Conservation (phyloP, 768 basidiomycete species). For the Boletus eberwhitei region DNA sequence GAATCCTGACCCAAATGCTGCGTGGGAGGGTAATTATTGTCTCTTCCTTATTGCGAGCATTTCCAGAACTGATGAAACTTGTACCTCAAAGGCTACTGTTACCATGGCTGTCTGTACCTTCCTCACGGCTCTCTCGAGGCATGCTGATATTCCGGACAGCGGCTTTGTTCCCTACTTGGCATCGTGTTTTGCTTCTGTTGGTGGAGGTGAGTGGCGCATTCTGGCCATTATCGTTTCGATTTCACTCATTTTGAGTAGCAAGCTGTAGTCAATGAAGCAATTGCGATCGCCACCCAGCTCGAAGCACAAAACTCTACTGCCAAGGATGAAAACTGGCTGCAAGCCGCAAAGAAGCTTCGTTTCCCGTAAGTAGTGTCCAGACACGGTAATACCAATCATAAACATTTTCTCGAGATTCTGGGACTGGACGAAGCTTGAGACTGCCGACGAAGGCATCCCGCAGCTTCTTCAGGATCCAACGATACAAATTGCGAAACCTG, state of each 20-base stretch:
- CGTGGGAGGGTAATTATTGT: slow-evolving; percentile 6
- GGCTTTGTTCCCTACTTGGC: slow-evolving; percentile 23
- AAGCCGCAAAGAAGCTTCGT: slow-evolving; percentile 12
- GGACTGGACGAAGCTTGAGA: slow-evolving; percentile 14
- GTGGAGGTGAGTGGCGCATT: slow-evolving; percentile 5
- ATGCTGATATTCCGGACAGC: slow-evolving; percentile 11
- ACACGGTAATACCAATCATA: not conserved
- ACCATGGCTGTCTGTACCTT: slow-evolving; percentile 12
- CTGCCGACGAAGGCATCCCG: slow-evolving; percentile 4
- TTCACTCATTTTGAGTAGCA: slow-evolving; percentile 3
- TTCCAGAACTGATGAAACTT: slow-evolving; percentile 1
- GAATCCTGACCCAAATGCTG: not conserved
- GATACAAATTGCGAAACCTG: not conserved
- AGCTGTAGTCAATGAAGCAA: slow-evolving; percentile 14
- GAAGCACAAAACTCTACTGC: not conserved
- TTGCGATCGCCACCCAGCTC: slow-evolving; percentile 9
- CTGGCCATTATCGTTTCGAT: no score
- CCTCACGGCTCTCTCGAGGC: not conserved
- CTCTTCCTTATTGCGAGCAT: not conserved
- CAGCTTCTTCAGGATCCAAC: not conserved
- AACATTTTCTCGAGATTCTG: slow-evolving; percentile 9
- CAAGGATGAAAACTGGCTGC: slow-evolving; percentile 7
- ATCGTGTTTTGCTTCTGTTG: slow-evolving; percentile 13
- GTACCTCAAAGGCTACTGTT: slow-evolving; percentile 16
- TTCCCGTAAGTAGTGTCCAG: slow-evolving; percentile 10